Evolutionary conservation across 2,329 filamentous ascomycete species (phyloP).

Genomic region (Fusarium nygamai): DNA sequence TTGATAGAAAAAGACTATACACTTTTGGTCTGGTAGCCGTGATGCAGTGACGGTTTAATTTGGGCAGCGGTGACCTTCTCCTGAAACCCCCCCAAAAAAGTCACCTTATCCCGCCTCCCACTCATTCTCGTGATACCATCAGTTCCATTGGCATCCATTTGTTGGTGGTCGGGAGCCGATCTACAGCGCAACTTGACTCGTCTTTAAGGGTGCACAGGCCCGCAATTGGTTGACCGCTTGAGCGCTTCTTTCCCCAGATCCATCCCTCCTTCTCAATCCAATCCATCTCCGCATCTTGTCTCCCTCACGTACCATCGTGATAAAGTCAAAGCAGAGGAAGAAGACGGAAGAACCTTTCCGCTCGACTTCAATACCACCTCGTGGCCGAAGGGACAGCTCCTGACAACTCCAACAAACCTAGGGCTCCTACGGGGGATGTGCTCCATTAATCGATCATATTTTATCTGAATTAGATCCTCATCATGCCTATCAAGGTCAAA

Average conservation of each 20-base stretch:
- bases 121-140: slow-evolving; percentile 27
- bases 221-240: slow-evolving; percentile 8
- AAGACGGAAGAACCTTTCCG: neutral
- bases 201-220: slow-evolving; percentile 32
- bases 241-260: neutral
- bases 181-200: slow-evolving; percentile 2
- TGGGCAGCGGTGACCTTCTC: neutral
- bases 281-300: slow-evolving; percentile 15
- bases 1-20: slow-evolving; percentile 4
- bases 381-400: neutral
- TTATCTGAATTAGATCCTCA: neutral
- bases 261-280: slow-evolving; percentile 4
- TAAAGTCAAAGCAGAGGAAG: slow-evolving; percentile 2
- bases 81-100: slow-evolving; percentile 9
- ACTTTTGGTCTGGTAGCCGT: neutral
- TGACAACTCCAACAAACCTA: neutral
- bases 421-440: neutral
- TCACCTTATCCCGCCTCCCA: neutral
- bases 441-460: neutral
- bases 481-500: slow-evolving; percentile 53
- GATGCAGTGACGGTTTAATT: slow-evolving; percentile 1
- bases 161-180: slow-evolving; percentile 13
- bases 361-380: neutral
- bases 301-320: slow-evolving; percentile 16
- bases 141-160: neutral